Base-by-base conservation (phyloP, 1,284 basidiomycete genomes). In the Apiotrichum gracile region DNA sequence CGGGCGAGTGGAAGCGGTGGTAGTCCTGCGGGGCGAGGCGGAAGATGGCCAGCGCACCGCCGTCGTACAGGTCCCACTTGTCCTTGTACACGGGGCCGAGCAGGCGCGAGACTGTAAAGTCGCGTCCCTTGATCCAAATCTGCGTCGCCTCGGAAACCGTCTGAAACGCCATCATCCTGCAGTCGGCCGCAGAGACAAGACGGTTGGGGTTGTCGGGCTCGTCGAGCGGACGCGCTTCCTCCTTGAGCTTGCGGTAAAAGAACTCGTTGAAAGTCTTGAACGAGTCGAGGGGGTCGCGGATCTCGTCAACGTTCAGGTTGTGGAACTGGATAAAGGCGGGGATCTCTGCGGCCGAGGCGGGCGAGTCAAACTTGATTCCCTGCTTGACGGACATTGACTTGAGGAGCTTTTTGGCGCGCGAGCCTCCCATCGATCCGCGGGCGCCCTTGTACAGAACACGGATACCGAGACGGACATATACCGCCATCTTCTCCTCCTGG, bases 61-160 rank as follows among this genome's bases (percentile, higher is more conserved):
- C 86, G 5, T 79, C 76, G 67, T 87, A 97, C 33, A 80, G 79
- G 2, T 85, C 82, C 1, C 81, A 81, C 51, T 86, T 81, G 22
- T 80, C 77, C 54, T 82, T 82, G 70, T 91, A 91, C 9, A 76
- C 77, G 8, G 88, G 85, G 0, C 93, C 93, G 0, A 98, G 80
- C 37, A 98, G 78, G 2, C 85, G 80, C 1, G 76, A 79, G 2
- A 97, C 80, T 0, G 84, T 86, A 68, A 97, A 97, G 62, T 96
- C 91, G 24, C 91, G 84, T 0, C 94, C 96, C 69, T 98, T 98
- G 77, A 98, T 96, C 94, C 96, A 98, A 5, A 98, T 76, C 22
- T 80, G 78, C 1, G 90, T 97, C 1, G 96, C 93, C 51, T 90
- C 87, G 43, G 73, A 78, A 9, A 97, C 84, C 0, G 83, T 86